Conservation (phyloP, 2,329 filamentous ascomycete genomes). For the Pyricularia sp. region DNA sequence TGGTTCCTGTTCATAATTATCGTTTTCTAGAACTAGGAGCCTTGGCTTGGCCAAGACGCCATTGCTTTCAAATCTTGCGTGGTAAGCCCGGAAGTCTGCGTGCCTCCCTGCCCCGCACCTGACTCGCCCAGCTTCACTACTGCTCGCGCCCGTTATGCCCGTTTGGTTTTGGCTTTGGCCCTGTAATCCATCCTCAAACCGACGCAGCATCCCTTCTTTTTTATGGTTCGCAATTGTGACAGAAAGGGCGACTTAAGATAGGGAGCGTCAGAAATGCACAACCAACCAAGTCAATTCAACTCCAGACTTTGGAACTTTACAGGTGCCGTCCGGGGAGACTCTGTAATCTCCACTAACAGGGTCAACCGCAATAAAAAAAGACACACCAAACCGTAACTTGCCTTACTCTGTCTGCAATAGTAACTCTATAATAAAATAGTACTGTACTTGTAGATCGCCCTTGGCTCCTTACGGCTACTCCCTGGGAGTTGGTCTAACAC, state of each 20-base stretch:
- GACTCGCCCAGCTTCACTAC: background rate
- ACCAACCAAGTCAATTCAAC: background rate
- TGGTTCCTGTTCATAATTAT: no score
- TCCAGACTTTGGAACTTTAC: background rate
- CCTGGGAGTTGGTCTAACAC: background rate
- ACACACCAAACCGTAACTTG: background rate
- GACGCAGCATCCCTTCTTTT: background rate
- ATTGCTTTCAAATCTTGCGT: background rate
- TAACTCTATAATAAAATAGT: background rate
- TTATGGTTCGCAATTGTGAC: background rate
- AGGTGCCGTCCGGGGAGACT: background rate
- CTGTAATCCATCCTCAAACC: background rate
- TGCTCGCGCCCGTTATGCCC: background rate
- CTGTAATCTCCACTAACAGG: background rate
- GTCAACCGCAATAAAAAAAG: background rate
- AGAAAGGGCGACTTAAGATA: background rate
- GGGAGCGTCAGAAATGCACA: background rate
- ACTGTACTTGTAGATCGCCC: background rate
- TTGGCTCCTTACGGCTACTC: background rate
- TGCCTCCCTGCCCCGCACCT: background rate
- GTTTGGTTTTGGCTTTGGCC: background rate
- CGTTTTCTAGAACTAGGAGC: background rate
- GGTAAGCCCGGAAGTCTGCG: background rate
- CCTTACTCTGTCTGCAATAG: background rate
- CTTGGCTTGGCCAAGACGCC: background rate